phyloP scores from a whole-genome alignment of 371 early-diverging fungal species.

The Mortierella sp. region DNA sequence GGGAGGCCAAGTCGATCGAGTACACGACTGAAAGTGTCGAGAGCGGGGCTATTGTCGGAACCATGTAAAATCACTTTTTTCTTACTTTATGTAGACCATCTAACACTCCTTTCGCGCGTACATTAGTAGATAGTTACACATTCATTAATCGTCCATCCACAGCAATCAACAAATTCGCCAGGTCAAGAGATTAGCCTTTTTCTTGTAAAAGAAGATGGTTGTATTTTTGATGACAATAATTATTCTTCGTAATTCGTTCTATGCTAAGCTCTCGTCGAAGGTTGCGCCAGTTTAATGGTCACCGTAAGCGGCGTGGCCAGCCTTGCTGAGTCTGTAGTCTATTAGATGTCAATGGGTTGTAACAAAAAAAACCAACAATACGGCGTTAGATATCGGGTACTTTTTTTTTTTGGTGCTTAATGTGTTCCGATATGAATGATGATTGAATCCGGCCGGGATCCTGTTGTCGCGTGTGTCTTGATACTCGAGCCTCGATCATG shows the following conservation, averaged over 20 bases:
- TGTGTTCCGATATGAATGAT: neutral
- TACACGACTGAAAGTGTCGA: conserved; percentile 52
- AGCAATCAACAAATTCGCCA: neutral
- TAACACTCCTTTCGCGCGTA: no score
- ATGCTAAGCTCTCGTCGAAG: neutral
- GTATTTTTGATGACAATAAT: conserved; percentile 14
- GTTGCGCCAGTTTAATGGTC: conserved; percentile 28
- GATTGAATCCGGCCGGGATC: neutral
- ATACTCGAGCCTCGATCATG: neutral
- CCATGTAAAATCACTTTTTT: conserved; percentile 20
- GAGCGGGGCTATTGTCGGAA: conserved; percentile 50
- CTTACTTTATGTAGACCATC: neutral
- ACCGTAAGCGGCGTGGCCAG: conserved; percentile 39
- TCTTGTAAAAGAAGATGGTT: neutral
- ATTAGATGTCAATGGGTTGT: neutral
- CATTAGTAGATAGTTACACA: neutral
- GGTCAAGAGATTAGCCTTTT: neutral
- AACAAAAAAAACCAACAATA: neutral
- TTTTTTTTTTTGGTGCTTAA: neutral
- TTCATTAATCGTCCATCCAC: neutral
- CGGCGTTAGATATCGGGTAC: neutral
- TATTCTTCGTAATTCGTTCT: conserved; percentile 8
- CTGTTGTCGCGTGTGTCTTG: neutral
- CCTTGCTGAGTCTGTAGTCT: conserved; percentile 59
- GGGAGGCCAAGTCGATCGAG: conserved; percentile 41